A percentile compares a stretch with the other conserved stretches of the same genome.
Evolutionary conservation across 2,329 filamentous ascomycete species (phyloP).

Genomic region (Cladophialophora carrionii): DNA sequence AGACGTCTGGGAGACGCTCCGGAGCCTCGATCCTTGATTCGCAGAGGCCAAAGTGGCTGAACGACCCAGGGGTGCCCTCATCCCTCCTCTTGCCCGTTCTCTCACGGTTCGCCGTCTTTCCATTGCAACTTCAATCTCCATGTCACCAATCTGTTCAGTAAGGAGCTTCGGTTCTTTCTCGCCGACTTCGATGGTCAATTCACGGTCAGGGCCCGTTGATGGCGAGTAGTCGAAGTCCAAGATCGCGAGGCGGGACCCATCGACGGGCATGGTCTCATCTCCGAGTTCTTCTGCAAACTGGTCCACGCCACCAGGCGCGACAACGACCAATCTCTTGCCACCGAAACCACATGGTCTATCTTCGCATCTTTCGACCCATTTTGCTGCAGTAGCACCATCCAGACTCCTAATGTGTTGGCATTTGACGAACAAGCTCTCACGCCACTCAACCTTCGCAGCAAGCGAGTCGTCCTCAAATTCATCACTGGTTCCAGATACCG

Average conservation of each 20-base stretch:
- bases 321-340: constrained; percentile 63
- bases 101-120: constrained; percentile 68
- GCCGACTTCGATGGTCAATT: constrained; percentile 74
- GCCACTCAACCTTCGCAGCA: constrained; percentile 58
- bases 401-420: constrained; percentile 69
- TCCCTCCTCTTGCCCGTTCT: constrained; percentile 26
- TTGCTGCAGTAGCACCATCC: constrained; percentile 67
- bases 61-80: constrained; percentile 42
- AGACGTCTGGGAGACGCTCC: constrained; percentile 34
- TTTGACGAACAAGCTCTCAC: constrained; percentile 70
- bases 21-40: constrained; percentile 21
- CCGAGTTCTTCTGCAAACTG: constrained; percentile 61
- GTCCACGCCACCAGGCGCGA: constrained; percentile 69
- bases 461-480: constrained; percentile 41
- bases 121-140: constrained; percentile 78
- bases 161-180: constrained; percentile 69
- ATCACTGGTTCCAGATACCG: constrained; percentile 38
- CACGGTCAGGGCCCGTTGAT: constrained; percentile 58
- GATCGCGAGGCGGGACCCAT: constrained; percentile 72
- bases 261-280: constrained; percentile 75
- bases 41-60: constrained; percentile 45
- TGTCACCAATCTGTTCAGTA: constrained; percentile 72
- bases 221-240: constrained; percentile 72
- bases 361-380: constrained; percentile 67
- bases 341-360: constrained; percentile 48